Conservation (phyloP, 495 filamentous ascomycete species). For the Bathelium albidoporum region DNA sequence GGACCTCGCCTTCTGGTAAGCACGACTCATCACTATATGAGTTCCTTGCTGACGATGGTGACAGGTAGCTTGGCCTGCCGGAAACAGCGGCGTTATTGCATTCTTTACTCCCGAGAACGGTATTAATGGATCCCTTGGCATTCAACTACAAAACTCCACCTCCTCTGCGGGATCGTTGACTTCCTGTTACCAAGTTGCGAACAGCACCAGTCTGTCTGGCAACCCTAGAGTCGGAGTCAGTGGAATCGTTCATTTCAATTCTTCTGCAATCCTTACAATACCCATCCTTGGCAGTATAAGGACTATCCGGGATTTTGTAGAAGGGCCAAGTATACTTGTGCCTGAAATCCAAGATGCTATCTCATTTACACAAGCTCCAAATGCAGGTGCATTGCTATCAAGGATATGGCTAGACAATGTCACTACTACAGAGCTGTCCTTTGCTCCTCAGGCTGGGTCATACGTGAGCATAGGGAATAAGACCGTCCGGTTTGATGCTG, state of each 20-base stretch:
- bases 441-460: slow-evolving; percentile 27
- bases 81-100: slow-evolving; percentile 47
- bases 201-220: slow-evolving; percentile 19
- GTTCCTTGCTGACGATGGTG: background rate
- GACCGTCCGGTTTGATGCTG: slow-evolving; percentile 38
- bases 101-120: slow-evolving; percentile 46
- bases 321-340: slow-evolving; percentile 43
- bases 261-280: slow-evolving; percentile 42
- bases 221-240: slow-evolving; percentile 42
- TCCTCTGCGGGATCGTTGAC: slow-evolving; percentile 24
- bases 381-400: slow-evolving; percentile 37
- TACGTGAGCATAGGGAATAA: slow-evolving; percentile 32
- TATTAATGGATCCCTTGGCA: slow-evolving; percentile 42
- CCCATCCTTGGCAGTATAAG: slow-evolving; percentile 51
- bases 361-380: slow-evolving; percentile 25
- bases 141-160: slow-evolving; percentile 41
- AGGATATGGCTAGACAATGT: slow-evolving; percentile 53
- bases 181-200: slow-evolving; percentile 28
- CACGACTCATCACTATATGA: background rate
- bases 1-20: slow-evolving; percentile 41
- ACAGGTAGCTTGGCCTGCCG: slow-evolving; percentile 53
- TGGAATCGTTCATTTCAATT: slow-evolving; percentile 44
- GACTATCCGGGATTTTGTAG: slow-evolving; percentile 51
- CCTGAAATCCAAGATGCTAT: slow-evolving; percentile 47
- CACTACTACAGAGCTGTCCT: slow-evolving; percentile 42